A percentile compares a stretch with the other conserved stretches of the same genome.
phyloP scores from a whole-genome alignment of 179 eudicot species.

The Silene coronaria region DNA sequence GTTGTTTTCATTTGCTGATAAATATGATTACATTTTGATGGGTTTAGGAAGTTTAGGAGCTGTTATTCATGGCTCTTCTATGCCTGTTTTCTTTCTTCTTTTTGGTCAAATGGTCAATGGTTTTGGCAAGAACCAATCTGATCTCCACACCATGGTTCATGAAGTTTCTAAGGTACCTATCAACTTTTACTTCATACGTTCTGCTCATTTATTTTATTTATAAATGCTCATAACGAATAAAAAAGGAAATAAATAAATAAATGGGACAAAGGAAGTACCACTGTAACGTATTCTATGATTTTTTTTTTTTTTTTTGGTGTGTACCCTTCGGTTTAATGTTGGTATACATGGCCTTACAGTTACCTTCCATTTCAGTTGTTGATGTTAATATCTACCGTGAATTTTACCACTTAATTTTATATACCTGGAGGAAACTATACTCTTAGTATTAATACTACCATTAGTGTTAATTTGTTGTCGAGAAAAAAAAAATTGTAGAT shows the following conservation, averaged over 20 bases:
- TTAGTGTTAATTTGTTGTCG: neutral
- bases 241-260: too few relatives aligned
- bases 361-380: too few relatives aligned
- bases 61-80: slow-evolving; percentile 84
- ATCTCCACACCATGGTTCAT: slow-evolving; percentile 70
- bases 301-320: too few relatives aligned
- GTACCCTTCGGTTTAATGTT: too few relatives aligned
- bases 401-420: too few relatives aligned
- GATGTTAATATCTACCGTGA: too few relatives aligned
- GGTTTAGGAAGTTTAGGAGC: slow-evolving; percentile 70
- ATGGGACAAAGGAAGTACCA: too few relatives aligned
- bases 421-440: neutral
- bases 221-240: too few relatives aligned
- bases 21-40: slow-evolving; percentile 66
- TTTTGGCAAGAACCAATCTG: slow-evolving; percentile 82
- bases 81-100: slow-evolving; percentile 90
- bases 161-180: slow-evolving; percentile 84
- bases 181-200: too few relatives aligned
- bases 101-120: slow-evolving; percentile 98
- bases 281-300: too few relatives aligned
- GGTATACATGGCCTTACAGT: too few relatives aligned
- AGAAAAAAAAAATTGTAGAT: neutral
- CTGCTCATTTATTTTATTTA: neutral
- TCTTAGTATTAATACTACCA: neutral
- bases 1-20: slow-evolving; percentile 82